Evolutionary conservation across 805 yeast genomes (phyloP), one percentile per base, ranked within the genome.

Genomic region (Myxozyma melibiosi): DNA sequence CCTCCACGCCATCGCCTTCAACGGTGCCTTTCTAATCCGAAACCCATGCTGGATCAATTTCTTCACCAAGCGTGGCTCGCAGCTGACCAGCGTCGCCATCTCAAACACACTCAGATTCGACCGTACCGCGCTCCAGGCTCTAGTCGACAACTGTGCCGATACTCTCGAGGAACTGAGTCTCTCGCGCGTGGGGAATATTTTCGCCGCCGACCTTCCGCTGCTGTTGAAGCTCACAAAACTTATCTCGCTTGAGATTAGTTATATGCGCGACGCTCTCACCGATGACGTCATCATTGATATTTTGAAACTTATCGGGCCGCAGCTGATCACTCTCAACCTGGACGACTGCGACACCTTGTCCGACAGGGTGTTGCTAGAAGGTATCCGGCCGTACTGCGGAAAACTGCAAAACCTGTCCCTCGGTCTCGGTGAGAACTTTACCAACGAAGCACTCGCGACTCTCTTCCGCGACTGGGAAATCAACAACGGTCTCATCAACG

Each of bases 11-110:
- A 55, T 92, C 6, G 74, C 79, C n/a, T 73, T 94, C 35, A 91
- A 92, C 70, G 99, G 99, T 0, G 90, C 97, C 0, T 94, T 94
- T 68, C 73, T 94, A 63, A 84, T 94, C 44, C 84, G 85, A 66
- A 88, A 86, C 62, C 73, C 71, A 0, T 76, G 84, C 54, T 94
- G 99, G 99, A 81, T 82, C 62, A 78, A 75, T 5, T 90, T 86
- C 61, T 88, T 94, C 66, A 82, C 81, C 49, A 62, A 67, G 1
- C 74, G 81, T 59, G 88, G 86, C 1, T 70, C 77, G 1, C 75
- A 80, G 18, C 73, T 94, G 53, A 74, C 72, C 24, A 74, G 75
- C 42, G 82, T 94, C 63, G 84, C 84, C 60, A 69, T 94, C 9
- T 76, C 84, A 35, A 88, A 90, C 67, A 92, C 97, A 1, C 96